Evolutionary conservation across 2,329 filamentous ascomycete genomes (phyloP).

Genomic region (Exophiala phaeomuriformis): DNA sequence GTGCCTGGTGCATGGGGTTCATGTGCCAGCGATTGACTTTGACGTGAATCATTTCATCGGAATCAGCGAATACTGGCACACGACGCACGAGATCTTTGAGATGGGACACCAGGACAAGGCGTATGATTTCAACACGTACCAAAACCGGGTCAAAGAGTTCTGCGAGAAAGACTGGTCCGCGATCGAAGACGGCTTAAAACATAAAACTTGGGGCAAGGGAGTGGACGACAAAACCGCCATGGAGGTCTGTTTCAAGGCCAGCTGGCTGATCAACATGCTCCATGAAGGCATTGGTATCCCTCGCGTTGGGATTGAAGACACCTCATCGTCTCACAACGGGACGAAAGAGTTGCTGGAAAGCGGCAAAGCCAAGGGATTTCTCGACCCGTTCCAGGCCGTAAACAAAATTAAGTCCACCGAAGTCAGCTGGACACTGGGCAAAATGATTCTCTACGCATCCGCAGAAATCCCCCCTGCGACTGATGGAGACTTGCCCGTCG

Average conservation of each 20-base stretch:
- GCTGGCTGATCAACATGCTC: constrained; percentile 93
- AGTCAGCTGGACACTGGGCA: constrained; percentile 94
- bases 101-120: constrained; percentile 66
- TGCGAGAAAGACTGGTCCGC: constrained; percentile 75
- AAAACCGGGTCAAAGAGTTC: constrained; percentile 74
- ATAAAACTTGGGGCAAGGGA: constrained; percentile 66
- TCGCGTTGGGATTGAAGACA: constrained; percentile 67
- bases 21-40: constrained; percentile 93
- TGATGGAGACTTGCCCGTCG: constrained; percentile 65
- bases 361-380: constrained; percentile 65
- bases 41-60: constrained; percentile 96
- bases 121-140: constrained; percentile 87
- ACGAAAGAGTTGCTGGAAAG: constrained; percentile 63
- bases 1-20: constrained; percentile 82
- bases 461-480: constrained; percentile 64
- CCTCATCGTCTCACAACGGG: constrained; percentile 53
- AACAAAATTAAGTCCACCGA: constrained; percentile 87
- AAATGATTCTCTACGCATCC: constrained; percentile 90
- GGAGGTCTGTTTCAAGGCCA: constrained; percentile 94
- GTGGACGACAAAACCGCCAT: constrained; percentile 65
- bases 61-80: constrained; percentile 98
- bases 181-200: constrained; percentile 60
- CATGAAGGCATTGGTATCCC: constrained; percentile 95
- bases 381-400: constrained; percentile 84
- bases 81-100: constrained; percentile 87